A percentile compares a stretch with the other conserved stretches of the same genome.
Evolutionary conservation across 139 green algal species (phyloP).

Genomic region (Micromonas commoda): DNA sequence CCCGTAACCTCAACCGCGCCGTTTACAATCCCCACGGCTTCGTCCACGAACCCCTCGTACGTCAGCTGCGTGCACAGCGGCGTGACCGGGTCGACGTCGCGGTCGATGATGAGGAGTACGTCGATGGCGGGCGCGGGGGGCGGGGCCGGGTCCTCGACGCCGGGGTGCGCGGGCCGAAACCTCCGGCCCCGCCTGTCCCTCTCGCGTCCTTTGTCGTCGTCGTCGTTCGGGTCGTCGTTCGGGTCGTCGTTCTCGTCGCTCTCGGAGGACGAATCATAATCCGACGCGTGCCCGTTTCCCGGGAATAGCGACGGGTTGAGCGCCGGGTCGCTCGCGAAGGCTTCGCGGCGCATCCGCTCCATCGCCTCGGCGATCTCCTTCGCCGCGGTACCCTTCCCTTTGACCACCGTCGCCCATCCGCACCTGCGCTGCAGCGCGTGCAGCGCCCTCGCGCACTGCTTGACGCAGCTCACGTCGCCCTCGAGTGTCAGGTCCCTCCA

Average conservation of each 20-base stretch:
- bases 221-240: background rate
- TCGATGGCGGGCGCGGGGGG: no score
- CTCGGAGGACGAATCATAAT: no score
- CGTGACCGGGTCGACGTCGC: slow-evolving; percentile 75
- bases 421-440: slow-evolving; percentile 9
- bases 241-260: background rate
- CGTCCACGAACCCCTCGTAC: slow-evolving; percentile 91
- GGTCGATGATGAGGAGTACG: slow-evolving; percentile 67
- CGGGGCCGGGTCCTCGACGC: slow-evolving; percentile 21
- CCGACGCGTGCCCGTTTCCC: no score
- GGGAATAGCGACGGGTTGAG: no score
- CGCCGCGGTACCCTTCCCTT: slow-evolving; percentile 1
- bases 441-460: slow-evolving; percentile 11
- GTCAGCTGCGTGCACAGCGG: slow-evolving; percentile 90
- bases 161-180: background rate
- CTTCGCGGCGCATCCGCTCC: background rate
- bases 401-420: background rate
- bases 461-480: background rate
- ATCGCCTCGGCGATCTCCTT: background rate
- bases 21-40: slow-evolving; percentile 55
- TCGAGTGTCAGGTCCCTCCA: background rate
- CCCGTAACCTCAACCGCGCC: slow-evolving; percentile 12
- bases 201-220: background rate
- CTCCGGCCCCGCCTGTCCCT: no score
- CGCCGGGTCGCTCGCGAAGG: no score